Conservation (phyloP, 1,139 yeast genomes). For the Diutina mesorugosa region DNA sequence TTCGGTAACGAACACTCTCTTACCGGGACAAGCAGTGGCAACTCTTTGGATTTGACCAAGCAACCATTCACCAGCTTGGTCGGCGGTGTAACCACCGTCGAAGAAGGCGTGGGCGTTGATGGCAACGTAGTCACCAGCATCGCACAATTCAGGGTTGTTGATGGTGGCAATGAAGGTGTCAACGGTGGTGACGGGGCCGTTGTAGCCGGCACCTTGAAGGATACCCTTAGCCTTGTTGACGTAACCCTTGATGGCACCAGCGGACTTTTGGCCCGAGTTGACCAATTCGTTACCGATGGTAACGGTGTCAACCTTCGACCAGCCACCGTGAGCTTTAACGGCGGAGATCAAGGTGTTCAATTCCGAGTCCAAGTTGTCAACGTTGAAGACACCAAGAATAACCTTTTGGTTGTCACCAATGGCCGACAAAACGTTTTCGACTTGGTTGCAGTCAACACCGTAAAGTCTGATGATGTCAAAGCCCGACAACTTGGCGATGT, state of each 20-base stretch:
- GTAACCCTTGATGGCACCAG: constrained; percentile 41
- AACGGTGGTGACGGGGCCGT: constrained; percentile 63
- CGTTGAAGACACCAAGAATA: constrained; percentile 8
- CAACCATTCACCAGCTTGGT: constrained; percentile 61
- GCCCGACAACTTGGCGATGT: constrained; percentile 39
- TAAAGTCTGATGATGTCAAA: constrained; percentile 55
- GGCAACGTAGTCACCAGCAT: constrained; percentile 64
- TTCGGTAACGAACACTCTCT: constrained; percentile 45
- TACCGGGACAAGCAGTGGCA: not conserved
- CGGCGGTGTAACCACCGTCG: constrained; percentile 56
- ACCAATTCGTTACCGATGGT: constrained; percentile 77
- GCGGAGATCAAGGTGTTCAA: constrained; percentile 42
- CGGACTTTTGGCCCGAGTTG: constrained; percentile 51
- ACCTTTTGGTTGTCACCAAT: constrained; percentile 8
- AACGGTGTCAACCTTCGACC: constrained; percentile 64
- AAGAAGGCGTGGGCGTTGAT: constrained; percentile 76
- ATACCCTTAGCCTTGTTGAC: constrained; percentile 46
- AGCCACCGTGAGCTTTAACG: constrained; percentile 29
- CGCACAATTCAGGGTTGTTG: constrained; percentile 60
- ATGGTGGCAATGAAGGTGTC: constrained; percentile 70
- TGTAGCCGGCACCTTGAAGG: constrained; percentile 44
- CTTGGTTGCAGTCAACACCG: constrained; percentile 12
- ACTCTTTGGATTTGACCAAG: constrained; percentile 23
- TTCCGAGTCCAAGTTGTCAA: constrained; percentile 16
- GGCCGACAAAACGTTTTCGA: constrained; percentile 7